Conservation (phyloP, 2,329 filamentous ascomycete genomes). For the Colletotrichum australisinense region DNA sequence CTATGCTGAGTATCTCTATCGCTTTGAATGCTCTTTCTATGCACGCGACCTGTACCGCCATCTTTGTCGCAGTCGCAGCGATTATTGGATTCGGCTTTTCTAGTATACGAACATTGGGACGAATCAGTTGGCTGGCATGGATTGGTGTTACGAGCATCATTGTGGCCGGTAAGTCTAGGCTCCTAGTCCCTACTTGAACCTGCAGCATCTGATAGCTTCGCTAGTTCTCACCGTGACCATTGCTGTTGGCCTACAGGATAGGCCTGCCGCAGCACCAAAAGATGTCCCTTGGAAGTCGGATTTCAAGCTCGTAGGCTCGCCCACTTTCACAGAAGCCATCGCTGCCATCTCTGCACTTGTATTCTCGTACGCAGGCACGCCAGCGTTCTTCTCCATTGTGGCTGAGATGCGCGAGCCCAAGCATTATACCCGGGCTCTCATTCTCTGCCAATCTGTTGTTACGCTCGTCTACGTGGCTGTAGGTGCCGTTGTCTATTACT, state of each 20-base stretch:
- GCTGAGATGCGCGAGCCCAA: constrained; percentile 48
- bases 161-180: constrained; percentile 30
- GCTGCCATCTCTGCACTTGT: constrained; percentile 46
- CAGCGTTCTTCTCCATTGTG: constrained; percentile 47
- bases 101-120: constrained; percentile 45
- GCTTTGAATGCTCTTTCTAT: constrained; percentile 52
- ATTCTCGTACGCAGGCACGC: constrained; percentile 51
- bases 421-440: constrained; percentile 42
- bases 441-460: constrained; percentile 42
- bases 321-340: constrained; percentile 45
- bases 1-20: constrained; percentile 53
- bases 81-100: constrained; percentile 43
- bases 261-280: constrained; percentile 39
- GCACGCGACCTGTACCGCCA: constrained; percentile 52
- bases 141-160: constrained; percentile 39
- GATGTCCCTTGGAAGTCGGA: constrained; percentile 39
- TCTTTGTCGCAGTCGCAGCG: constrained; percentile 51
- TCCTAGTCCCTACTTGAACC: not conserved
- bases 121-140: constrained; percentile 48
- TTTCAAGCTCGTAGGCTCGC: constrained; percentile 43
- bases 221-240: constrained; percentile 43
- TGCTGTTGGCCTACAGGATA: constrained; percentile 44
- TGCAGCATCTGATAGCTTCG: constrained; percentile 4
- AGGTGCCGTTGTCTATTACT: constrained; percentile 55
- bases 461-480: constrained; percentile 48